These are phyloP conservation scores for Crithidia mellificae DNA, from an alignment of 208 protist genomes.

Conservation along the genomic window DNA sequence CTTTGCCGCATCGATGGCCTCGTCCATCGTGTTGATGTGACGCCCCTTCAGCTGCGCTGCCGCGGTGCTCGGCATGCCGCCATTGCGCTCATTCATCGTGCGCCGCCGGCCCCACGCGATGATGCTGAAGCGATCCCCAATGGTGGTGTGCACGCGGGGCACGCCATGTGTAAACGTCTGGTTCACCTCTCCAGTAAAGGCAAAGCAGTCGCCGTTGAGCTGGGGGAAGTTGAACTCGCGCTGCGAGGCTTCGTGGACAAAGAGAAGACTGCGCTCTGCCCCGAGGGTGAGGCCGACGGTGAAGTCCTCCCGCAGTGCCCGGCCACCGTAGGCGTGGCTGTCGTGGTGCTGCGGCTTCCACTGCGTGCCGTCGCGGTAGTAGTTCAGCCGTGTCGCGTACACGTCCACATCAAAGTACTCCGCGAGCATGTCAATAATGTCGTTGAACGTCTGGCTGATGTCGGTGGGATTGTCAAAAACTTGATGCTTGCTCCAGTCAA, in stretches of 20 bases:
- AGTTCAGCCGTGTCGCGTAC: slow-evolving; percentile 91
- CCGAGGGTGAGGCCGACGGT: slow-evolving; percentile 91
- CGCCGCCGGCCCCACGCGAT: slow-evolving; percentile 89
- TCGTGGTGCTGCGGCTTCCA: slow-evolving; percentile 95
- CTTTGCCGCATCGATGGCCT: slow-evolving; percentile 65
- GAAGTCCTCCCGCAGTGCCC: slow-evolving; percentile 84
- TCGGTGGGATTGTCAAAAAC: slow-evolving; percentile 90
- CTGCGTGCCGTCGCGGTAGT: slow-evolving; percentile 89
- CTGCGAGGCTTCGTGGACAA: slow-evolving; percentile 85
- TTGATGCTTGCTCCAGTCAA: slow-evolving; percentile 93
- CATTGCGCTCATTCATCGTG: slow-evolving; percentile 78
- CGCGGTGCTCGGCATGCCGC: slow-evolving; percentile 39
- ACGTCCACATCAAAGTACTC: slow-evolving; percentile 92
- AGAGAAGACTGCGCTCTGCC: slow-evolving; percentile 78
- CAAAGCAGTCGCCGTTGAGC: slow-evolving; percentile 92
- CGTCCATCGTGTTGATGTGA: slow-evolving; percentile 59
- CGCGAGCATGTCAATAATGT: slow-evolving; percentile 81
- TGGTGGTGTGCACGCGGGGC: slow-evolving; percentile 66
- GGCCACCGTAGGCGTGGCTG: slow-evolving; percentile 89
- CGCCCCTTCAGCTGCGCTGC: slow-evolving; percentile 20
- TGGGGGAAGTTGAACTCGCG: slow-evolving; percentile 91
- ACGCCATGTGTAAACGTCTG: slow-evolving; percentile 89
- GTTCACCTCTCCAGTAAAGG: slow-evolving; percentile 91
- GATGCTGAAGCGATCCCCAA: slow-evolving; percentile 87
- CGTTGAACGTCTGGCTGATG: slow-evolving; percentile 84